A percentile compares a stretch with the other conserved stretches of the same genome.
Conservation (phyloP, 768 basidiomycete species). For the Xerocomellus dryophilus region DNA sequence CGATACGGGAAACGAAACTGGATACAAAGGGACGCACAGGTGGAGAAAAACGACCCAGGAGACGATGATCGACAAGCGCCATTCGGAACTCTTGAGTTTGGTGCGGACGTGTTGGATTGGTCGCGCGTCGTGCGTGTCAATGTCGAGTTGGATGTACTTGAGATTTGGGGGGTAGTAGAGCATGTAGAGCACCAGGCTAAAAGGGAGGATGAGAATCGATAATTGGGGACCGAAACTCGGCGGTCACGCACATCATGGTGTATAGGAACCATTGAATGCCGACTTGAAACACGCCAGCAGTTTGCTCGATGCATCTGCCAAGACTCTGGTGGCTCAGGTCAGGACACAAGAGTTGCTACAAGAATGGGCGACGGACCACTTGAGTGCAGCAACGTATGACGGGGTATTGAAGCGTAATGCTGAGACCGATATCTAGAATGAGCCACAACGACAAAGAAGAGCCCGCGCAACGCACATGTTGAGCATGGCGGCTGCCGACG, state of each 20-base stretch:
- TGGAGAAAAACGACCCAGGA: slow-evolving; percentile 70
- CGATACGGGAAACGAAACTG: neutral
- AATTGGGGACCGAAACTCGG: neutral
- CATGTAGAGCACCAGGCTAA: slow-evolving; percentile 85
- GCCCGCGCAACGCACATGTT: slow-evolving; percentile 58
- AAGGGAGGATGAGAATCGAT: neutral
- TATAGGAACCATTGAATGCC: slow-evolving; percentile 83
- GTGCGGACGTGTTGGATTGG: slow-evolving; percentile 45
- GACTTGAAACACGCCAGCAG: slow-evolving; percentile 82
- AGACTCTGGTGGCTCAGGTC: slow-evolving; percentile 45
- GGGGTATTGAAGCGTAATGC: slow-evolving; percentile 82
- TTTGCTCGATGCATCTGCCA: slow-evolving; percentile 72
- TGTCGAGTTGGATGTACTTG: slow-evolving; percentile 57
- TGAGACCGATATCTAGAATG: slow-evolving; percentile 21
- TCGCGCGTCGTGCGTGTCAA: slow-evolving; percentile 41
- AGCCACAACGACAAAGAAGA: neutral
- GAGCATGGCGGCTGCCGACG: slow-evolving; percentile 75
- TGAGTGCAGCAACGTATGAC: slow-evolving; percentile 77
- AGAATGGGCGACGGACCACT: slow-evolving; percentile 50
- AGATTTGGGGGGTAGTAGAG: slow-evolving; percentile 85
- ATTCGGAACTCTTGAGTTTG: slow-evolving; percentile 58
- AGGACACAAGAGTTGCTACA: neutral
- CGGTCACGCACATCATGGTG: slow-evolving; percentile 66
- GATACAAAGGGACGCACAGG: slow-evolving; percentile 50
- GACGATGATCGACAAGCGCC: slow-evolving; percentile 74